Conservation (phyloP, 176 grass and related monocot genomes). For the Ensete glaucum region DNA sequence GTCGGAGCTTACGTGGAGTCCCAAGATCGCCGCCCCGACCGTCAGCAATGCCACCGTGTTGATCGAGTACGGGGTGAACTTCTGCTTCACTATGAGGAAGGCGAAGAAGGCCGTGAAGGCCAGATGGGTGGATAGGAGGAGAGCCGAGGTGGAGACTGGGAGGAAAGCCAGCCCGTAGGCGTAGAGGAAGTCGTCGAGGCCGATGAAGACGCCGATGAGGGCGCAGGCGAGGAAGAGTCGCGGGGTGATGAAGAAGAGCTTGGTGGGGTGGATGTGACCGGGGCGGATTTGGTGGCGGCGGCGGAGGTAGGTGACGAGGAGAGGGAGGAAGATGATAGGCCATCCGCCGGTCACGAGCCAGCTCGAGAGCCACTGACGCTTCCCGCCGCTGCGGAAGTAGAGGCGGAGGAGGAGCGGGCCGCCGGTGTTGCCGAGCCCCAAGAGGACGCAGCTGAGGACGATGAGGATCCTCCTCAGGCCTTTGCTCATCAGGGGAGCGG, state of each 20-base stretch:
- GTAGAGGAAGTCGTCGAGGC: conserved; percentile 60
- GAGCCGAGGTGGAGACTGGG: conserved; percentile 68
- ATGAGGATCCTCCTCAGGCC: conserved; percentile 23
- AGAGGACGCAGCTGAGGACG: conserved; percentile 43
- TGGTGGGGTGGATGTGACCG: neutral
- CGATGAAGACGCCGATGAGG: conserved; percentile 46
- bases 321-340: conserved; percentile 51
- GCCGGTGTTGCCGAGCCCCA: conserved; percentile 42
- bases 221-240: conserved; percentile 32
- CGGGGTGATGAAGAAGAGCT: conserved; percentile 38
- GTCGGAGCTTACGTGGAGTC: conserved; percentile 44
- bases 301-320: conserved; percentile 31
- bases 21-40: conserved; percentile 51
- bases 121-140: conserved; percentile 75
- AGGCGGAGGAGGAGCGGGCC: conserved; percentile 55
- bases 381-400: conserved; percentile 65
- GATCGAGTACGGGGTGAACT: conserved; percentile 55
- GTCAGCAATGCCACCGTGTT: conserved; percentile 72
- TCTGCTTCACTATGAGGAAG: conserved; percentile 59
- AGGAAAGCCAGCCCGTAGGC: conserved; percentile 55
- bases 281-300: neutral
- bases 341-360: conserved; percentile 53
- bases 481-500: neutral
- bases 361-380: conserved; percentile 57
- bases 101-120: conserved; percentile 72